Percentiles rank a stretch among this genome's conserved stretches.
Conservation (phyloP, 2,329 filamentous ascomycete species). For the Lasiodiplodia citricola region DNA sequence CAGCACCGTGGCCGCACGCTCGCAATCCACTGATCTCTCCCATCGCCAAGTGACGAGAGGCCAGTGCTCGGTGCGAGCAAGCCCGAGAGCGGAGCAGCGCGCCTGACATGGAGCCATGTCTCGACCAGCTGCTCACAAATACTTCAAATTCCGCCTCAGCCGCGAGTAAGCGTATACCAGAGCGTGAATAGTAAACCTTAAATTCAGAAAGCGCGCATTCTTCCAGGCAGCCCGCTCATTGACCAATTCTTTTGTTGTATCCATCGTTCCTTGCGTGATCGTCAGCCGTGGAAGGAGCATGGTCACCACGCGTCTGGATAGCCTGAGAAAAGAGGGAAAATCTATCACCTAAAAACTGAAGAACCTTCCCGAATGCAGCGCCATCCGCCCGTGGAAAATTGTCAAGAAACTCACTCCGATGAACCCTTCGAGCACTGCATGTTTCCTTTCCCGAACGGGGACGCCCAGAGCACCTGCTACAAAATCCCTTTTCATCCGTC, state of each 20-base stretch:
- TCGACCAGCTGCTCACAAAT: conserved; percentile 20
- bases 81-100: conserved; percentile 21
- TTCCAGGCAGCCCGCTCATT: not conserved
- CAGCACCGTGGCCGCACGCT: not conserved
- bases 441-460: conserved; percentile 23
- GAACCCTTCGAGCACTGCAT: conserved; percentile 25
- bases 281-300: conserved; percentile 7
- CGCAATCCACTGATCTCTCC: not conserved
- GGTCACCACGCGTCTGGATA: conserved; percentile 18
- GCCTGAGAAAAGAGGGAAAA: conserved; percentile 23
- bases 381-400: conserved; percentile 26
- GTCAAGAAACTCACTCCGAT: conserved; percentile 22
- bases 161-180: not conserved
- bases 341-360: conserved; percentile 26
- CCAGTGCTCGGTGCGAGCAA: conserved; percentile 1
- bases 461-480: conserved; percentile 25
- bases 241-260: conserved; percentile 19
- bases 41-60: conserved; percentile 1
- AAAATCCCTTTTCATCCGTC: conserved; percentile 24
- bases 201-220: not conserved
- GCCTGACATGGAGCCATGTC: conserved; percentile 21
- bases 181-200: not conserved
- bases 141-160: not conserved
- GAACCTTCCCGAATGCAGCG: conserved; percentile 27
- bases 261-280: conserved; percentile 4